Percentiles rank a stretch among this genome's conserved stretches.
phyloP scores from a whole-genome alignment of 805 yeast genomes.

The Torulaspora delbrueckii region DNA sequence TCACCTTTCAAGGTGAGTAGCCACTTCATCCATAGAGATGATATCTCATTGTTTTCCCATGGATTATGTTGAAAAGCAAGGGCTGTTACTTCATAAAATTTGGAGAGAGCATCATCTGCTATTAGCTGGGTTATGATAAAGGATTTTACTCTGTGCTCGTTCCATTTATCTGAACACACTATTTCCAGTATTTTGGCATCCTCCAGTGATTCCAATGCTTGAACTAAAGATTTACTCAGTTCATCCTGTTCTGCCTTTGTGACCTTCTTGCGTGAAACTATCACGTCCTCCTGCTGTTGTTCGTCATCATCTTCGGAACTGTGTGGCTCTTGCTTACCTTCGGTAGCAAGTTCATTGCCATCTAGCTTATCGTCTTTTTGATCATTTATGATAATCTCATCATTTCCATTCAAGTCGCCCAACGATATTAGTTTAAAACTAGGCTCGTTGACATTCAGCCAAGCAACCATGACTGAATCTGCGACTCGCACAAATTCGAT shows the following conservation, averaged over 20 bases:
- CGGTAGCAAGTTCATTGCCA: neutral
- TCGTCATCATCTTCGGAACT: constrained; percentile 21
- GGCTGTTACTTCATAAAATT: constrained; percentile 45
- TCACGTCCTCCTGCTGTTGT: constrained; percentile 28
- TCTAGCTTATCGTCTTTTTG: constrained; percentile 25
- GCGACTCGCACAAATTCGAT: constrained; percentile 22
- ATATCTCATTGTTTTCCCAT: constrained; percentile 22
- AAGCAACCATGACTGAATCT: constrained; percentile 31
- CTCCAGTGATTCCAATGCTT: constrained; percentile 28
- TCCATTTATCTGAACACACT: constrained; percentile 26
- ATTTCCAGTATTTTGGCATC: constrained; percentile 27
- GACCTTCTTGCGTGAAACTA: constrained; percentile 15
- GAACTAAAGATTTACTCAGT: constrained; percentile 25
- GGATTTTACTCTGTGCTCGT: constrained; percentile 26
- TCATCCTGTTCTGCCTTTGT: constrained; percentile 30
- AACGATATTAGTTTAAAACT: constrained; percentile 31
- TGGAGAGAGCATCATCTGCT: constrained; percentile 39
- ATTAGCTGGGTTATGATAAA: constrained; percentile 38
- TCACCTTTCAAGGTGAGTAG: constrained; percentile 62
- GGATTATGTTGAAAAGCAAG: constrained; percentile 40
- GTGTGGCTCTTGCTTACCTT: constrained; percentile 22
- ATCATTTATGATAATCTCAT: constrained; percentile 31
- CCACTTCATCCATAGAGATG: constrained; percentile 75
- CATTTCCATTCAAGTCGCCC: constrained; percentile 18
- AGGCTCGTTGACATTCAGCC: constrained; percentile 40